A percentile compares a stretch with the other conserved stretches of the same genome.
Conservation (phyloP, 805 yeast species). For the Maudiozyma pseudohumilis region DNA sequence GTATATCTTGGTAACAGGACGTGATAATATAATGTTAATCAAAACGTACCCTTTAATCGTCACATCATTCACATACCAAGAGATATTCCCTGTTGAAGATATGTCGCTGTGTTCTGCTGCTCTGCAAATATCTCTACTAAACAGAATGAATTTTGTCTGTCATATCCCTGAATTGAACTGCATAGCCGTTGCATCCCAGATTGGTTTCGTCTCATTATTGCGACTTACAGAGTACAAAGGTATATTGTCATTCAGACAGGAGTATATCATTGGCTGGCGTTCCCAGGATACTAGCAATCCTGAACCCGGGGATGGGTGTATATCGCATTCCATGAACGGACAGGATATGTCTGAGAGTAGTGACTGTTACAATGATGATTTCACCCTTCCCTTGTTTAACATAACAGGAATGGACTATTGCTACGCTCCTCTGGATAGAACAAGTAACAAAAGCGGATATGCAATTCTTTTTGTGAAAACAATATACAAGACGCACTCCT, state of each 20-base stretch:
- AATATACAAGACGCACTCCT: conserved; percentile 1
- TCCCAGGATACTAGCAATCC: conserved; percentile 12
- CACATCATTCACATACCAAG: conserved; percentile 15
- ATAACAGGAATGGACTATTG: conserved; percentile 17
- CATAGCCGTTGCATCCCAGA: conserved; percentile 20
- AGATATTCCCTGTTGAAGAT: conserved; percentile 15
- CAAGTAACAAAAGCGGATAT: conserved; percentile 6
- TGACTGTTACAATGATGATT: conserved; percentile 14
- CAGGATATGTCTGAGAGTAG: neutral
- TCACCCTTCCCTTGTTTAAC: conserved; percentile 12
- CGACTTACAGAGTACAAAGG: conserved; percentile 23
- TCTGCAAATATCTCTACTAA: conserved; percentile 4
- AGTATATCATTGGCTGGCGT: conserved; percentile 22
- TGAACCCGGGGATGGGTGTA: conserved; percentile 4
- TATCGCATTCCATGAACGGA: neutral
- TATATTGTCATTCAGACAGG: conserved; percentile 23
- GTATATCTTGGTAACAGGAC: conserved; percentile 18
- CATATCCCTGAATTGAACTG: conserved; percentile 20
- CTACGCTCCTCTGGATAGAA: conserved; percentile 10
- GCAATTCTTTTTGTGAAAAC: conserved; percentile 11
- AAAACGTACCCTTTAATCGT: conserved; percentile 18
- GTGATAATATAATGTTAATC: conserved; percentile 7
- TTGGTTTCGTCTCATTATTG: conserved; percentile 19
- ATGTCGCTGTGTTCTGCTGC: conserved; percentile 8
- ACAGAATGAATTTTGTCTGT: conserved; percentile 16